Base-by-base conservation (phyloP, 441 rosid species). In the Capsella rubella region DNA sequence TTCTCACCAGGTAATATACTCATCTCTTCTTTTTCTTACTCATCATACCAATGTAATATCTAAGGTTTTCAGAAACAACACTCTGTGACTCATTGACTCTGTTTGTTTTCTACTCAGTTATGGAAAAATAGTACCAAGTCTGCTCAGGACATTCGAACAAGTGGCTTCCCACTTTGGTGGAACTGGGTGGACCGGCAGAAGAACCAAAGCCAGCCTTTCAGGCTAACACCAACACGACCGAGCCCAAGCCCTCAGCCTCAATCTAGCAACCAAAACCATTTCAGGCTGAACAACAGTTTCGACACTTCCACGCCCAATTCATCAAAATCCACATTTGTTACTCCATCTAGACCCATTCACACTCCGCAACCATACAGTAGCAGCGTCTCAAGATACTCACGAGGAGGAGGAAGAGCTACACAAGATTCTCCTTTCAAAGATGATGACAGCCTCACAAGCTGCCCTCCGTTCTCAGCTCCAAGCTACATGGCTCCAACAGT, bases 131-230 rank as follows among this genome's bases (percentile, higher is more conserved):
- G 58, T 75, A 51, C 69, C 0, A 75, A 21, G 28, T 72, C 84
- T 25, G 77, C 80, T 61, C 61, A 75, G 7, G 87, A 90, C 67
- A 83, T 82, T 70, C 84, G 84, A 49, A 43, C 90, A 3, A 87
- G 84, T 3, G 90, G 92, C 25, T 84, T 85, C 57, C 97, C 97
- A 16, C 86, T 91, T 93, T 94, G 99, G 99, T 92, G 96, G 97
- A 92, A 88, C 81, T 92, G 95, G 97, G 73, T 87, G 67, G 99
- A 94, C 60, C 76, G 83, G 37, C 87, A 89, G 35, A 89, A 87
- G 66, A 81, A 57, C 63, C 88, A 76, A 72, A 74, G 55, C 60
- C 69, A 53, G 54, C 64, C 79, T 59, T 86, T 90, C 0, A 91
- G 84, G 73, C 61, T 76, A 63, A 77, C 76, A 71, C 76, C 67